phyloP scores from a whole-genome alignment of 2,329 filamentous ascomycete species.

The Colletotrichum coccodes region DNA sequence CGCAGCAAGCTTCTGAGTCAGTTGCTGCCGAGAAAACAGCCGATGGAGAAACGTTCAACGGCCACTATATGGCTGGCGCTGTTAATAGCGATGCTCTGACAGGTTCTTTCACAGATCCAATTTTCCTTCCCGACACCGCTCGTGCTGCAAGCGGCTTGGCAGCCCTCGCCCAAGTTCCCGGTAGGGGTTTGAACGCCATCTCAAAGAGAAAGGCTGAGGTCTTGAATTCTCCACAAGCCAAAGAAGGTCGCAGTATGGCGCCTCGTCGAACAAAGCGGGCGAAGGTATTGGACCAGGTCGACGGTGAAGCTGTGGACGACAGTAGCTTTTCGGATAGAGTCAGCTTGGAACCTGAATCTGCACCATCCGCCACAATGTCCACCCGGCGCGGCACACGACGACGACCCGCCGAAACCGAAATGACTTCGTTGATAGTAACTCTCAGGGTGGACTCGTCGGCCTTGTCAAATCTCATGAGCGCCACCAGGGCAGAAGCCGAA shows the following conservation, averaged over 20 bases:
- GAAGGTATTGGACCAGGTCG: neutral
- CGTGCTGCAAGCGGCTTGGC: conserved; percentile 8
- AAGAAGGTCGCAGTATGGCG: neutral
- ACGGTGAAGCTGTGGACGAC: neutral
- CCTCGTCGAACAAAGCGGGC: conserved; percentile 5
- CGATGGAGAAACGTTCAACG: neutral
- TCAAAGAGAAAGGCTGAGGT: conserved; percentile 21
- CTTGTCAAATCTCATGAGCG: conserved; percentile 8
- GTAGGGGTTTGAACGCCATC: conserved; percentile 9
- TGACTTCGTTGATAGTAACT: conserved; percentile 15
- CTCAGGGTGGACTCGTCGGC: conserved; percentile 15
- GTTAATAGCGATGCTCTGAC: neutral
- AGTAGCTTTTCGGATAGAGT: neutral
- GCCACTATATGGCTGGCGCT: too few relatives aligned
- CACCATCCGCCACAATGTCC: neutral
- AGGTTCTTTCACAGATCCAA: neutral
- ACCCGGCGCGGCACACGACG: conserved; percentile 6
- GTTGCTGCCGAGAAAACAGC: neutral
- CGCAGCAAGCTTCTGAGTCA: neutral
- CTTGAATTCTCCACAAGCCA: neutral
- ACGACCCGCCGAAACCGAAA: neutral
- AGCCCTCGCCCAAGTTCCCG: conserved; percentile 14
- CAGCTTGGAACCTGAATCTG: neutral
- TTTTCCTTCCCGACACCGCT: neutral
- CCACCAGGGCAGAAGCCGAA: neutral